A percentile compares a stretch with the other conserved stretches of the same genome.
Conservation (phyloP, 2,329 filamentous ascomycete genomes). For the Hirsutella thompsonii region DNA sequence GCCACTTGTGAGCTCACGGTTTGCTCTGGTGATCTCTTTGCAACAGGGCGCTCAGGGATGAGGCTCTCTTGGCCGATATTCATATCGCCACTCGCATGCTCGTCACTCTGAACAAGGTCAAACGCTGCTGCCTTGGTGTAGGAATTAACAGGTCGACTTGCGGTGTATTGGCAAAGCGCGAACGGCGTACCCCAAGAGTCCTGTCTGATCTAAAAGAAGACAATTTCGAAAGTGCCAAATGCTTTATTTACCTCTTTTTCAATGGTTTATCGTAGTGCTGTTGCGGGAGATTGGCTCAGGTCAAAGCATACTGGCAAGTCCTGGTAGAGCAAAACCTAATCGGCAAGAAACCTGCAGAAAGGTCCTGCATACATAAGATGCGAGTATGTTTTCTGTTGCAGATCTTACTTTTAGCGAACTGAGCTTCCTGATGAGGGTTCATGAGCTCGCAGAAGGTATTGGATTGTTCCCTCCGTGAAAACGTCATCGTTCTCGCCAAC, state of each 20-base stretch:
- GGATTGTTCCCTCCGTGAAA: conserved; percentile 5
- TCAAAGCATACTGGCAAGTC: conserved; percentile 5
- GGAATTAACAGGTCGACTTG: conserved; percentile 18
- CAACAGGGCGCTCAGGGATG: conserved; percentile 46
- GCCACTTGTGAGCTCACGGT: conserved; percentile 28
- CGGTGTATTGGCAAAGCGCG: conserved; percentile 51
- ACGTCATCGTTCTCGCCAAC: conserved; percentile 9
- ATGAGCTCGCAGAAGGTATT: background rate
- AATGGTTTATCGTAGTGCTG: conserved; percentile 35
- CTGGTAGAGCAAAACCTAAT: conserved; percentile 34
- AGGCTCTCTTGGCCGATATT: conserved; percentile 29
- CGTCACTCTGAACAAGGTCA: conserved; percentile 23
- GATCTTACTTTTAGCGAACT: conserved; percentile 1
- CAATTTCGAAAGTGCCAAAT: conserved; percentile 41
- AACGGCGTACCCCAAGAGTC: conserved; percentile 46
- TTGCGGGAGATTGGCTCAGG: conserved; percentile 33
- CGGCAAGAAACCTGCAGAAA: conserved; percentile 52
- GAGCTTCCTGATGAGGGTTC: background rate
- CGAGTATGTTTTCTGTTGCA: conserved; percentile 24
- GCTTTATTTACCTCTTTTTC: conserved; percentile 36
- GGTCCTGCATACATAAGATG: conserved; percentile 39
- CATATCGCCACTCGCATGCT: conserved; percentile 36
- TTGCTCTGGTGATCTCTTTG: conserved; percentile 45
- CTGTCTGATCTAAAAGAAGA: conserved; percentile 51
- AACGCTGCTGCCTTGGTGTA: background rate